Percentiles rank a stretch among this genome's conserved stretches.
Conservation (phyloP, 768 basidiomycete genomes). For the Lactarius indigo region DNA sequence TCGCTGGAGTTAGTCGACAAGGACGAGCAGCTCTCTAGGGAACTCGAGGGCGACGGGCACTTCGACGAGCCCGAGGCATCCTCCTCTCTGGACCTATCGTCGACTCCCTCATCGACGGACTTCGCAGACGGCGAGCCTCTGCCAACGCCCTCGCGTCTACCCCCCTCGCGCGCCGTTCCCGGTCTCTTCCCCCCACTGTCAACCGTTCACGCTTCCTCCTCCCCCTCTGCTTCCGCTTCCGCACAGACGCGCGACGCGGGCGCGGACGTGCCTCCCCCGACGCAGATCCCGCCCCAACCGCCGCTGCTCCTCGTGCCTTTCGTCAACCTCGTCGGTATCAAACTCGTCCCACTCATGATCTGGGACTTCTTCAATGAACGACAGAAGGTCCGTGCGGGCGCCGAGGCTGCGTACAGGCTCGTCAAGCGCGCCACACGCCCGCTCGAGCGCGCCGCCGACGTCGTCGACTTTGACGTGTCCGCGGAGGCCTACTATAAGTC, state of each 20-base stretch:
- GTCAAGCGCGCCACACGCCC: conserved; percentile 62
- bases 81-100: conserved; percentile 26
- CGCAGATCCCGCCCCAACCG: conserved; percentile 65
- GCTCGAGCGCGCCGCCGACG: conserved; percentile 46
- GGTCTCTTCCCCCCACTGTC: conserved; percentile 29
- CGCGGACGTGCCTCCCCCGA: conserved; percentile 46
- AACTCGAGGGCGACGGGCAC: conserved; percentile 65
- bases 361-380: conserved; percentile 92
- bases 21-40: conserved; percentile 66
- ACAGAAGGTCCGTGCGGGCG: conserved; percentile 71
- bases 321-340: conserved; percentile 73
- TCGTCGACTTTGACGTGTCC: conserved; percentile 65
- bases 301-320: conserved; percentile 77
- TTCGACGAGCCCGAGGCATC: conserved; percentile 64
- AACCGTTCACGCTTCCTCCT: conserved; percentile 29
- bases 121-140: conserved; percentile 38
- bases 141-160: conserved; percentile 40
- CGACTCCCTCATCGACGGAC: conserved; percentile 20
- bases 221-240: conserved; percentile 25
- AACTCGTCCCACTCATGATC: conserved; percentile 84
- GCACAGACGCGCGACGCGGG: conserved; percentile 28
- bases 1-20: conserved; percentile 61
- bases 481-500: conserved; percentile 67
- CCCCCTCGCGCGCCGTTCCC: conserved; percentile 34
- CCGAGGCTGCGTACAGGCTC: conserved; percentile 75